Evolutionary conservation across 805 yeast species (phyloP).

Genomic region (Saccharomycopsis synnaedendra): DNA sequence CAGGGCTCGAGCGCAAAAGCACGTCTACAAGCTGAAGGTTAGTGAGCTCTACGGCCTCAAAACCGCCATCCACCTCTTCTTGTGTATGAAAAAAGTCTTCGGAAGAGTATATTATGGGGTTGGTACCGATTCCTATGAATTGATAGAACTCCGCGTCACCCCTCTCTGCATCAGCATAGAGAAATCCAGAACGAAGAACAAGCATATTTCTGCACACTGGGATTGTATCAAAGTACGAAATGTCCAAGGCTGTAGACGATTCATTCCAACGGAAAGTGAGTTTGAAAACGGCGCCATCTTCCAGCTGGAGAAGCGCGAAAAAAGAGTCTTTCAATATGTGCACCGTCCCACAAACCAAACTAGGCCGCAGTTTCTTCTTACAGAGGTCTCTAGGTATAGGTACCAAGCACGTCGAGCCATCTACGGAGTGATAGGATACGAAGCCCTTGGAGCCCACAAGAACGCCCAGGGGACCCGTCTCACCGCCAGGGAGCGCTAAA

Average conservation of each 20-base stretch:
- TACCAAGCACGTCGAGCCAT: constrained; percentile 22
- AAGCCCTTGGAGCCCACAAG: constrained; percentile 49
- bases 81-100: constrained; percentile 21
- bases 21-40: constrained; percentile 51
- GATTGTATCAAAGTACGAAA: constrained; percentile 69
- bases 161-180: constrained; percentile 54
- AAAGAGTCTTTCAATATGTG: constrained; percentile 55
- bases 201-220: constrained; percentile 44
- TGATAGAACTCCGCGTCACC: constrained; percentile 66
- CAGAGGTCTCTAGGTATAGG: constrained; percentile 38
- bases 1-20: too few species aligned
- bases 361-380: too few species aligned
- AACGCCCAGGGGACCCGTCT: constrained; percentile 62
- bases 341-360: constrained; percentile 42
- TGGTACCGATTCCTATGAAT: constrained; percentile 56
- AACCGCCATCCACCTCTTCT: constrained; percentile 24
- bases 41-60: constrained; percentile 24
- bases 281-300: constrained; percentile 68
- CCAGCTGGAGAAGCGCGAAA: constrained; percentile 60
- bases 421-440: constrained; percentile 35
- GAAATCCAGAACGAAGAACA: constrained; percentile 64
- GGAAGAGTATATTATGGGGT: constrained; percentile 21
- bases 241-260: constrained; percentile 28
- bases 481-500: constrained; percentile 60
- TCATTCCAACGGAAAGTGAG: constrained; percentile 25